phyloP scores from a whole-genome alignment of 768 basidiomycete genomes.

The Termitomyces sp. region DNA sequence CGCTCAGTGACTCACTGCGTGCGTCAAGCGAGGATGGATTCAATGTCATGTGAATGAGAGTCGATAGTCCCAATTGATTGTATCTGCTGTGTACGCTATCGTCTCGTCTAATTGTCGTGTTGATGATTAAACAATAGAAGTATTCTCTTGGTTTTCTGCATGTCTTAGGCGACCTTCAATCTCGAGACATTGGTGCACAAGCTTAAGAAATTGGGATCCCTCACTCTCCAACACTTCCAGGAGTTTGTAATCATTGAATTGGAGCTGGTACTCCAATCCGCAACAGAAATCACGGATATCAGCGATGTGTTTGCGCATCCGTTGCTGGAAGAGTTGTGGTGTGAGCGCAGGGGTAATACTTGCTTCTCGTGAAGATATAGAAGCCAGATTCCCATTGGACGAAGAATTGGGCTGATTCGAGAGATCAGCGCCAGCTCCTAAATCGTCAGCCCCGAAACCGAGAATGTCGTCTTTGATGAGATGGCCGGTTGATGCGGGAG shows the following conservation, averaged over 20 bases:
- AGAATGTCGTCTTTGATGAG: not conserved
- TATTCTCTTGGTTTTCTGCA: not conserved
- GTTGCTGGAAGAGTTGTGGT: constrained; percentile 23
- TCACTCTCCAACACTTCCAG: constrained; percentile 35
- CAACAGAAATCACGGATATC: constrained; percentile 39
- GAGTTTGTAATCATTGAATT: constrained; percentile 39
- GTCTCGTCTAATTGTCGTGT: not conserved
- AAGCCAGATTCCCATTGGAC: not conserved
- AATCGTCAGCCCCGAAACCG: not conserved
- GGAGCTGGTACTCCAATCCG: constrained; percentile 40
- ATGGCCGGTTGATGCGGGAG: not conserved
- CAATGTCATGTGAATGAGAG: not conserved
- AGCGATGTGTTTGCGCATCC: constrained; percentile 35
- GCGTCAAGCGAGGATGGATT: not conserved
- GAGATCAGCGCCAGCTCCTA: constrained; percentile 1
- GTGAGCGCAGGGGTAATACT: constrained; percentile 8
- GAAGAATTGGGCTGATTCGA: not conserved
- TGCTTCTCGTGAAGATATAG: not conserved
- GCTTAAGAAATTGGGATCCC: constrained; percentile 31
- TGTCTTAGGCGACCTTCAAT: constrained; percentile 28
- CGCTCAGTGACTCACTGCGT: not conserved
- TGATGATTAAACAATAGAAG: not conserved
- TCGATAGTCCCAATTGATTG: not conserved
- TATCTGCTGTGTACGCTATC: not conserved
- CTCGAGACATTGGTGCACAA: constrained; percentile 33